Conservation (phyloP, 2,329 filamentous ascomycete genomes). For the Penicillium sp. region DNA sequence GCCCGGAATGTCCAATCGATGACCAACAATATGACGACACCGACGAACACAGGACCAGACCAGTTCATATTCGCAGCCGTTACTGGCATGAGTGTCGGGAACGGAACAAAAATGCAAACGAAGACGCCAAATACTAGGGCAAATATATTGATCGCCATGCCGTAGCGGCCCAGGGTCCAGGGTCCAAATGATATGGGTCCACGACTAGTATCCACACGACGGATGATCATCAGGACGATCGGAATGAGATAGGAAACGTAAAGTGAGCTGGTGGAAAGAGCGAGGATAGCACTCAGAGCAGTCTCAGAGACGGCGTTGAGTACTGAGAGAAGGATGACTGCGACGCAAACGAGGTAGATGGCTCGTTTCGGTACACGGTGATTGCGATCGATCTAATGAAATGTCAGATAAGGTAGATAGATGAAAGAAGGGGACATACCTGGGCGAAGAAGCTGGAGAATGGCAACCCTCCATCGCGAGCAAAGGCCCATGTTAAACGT, state of each 20-base stretch:
- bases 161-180: constrained; percentile 31
- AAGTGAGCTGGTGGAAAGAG: constrained; percentile 40
- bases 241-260: constrained; percentile 44
- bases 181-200: constrained; percentile 24
- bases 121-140: constrained; percentile 35
- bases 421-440: constrained; percentile 5
- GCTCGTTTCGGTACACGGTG: constrained; percentile 19
- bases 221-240: constrained; percentile 36
- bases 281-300: constrained; percentile 42
- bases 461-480: constrained; percentile 49
- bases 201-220: constrained; percentile 26
- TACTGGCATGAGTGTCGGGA: constrained; percentile 36
- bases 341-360: constrained; percentile 32
- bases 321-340: background rate
- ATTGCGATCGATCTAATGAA: constrained; percentile 30
- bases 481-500: constrained; percentile 52
- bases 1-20: constrained; percentile 15
- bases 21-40: constrained; percentile 10
- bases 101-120: constrained; percentile 35
- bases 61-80: constrained; percentile 42
- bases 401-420: background rate
- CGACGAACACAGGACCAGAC: constrained; percentile 33
- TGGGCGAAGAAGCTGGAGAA: constrained; percentile 19
- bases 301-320: constrained; percentile 40
- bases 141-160: constrained; percentile 34